phyloP scores from a whole-genome alignment of 306 rosid genomes.

The Quercus cerris region DNA sequence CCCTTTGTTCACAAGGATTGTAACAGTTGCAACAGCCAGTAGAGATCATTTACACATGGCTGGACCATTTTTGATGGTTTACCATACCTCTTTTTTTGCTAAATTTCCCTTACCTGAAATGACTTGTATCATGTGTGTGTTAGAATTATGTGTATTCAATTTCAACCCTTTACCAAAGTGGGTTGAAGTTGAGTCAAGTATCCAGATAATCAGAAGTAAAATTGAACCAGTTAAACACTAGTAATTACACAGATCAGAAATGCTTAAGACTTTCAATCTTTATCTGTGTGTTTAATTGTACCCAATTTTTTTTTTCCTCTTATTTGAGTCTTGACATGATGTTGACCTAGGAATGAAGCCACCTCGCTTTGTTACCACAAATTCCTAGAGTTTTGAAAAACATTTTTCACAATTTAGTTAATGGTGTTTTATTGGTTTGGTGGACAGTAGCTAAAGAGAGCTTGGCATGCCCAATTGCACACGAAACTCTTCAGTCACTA shows the following conservation, averaged over 20 bases:
- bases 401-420: not conserved
- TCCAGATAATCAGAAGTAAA: not conserved
- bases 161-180: not conserved
- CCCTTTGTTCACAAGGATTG: not conserved
- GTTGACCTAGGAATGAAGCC: not conserved
- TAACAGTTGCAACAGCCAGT: not conserved
- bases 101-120: not conserved
- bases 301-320: not conserved
- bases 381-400: not conserved
- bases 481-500: not conserved
- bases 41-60: not conserved
- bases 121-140: not conserved
- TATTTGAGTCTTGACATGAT: not conserved
- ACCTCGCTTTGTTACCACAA: not conserved
- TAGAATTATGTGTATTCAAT: not conserved
- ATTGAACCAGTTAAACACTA: not conserved
- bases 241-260: not conserved
- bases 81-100: not conserved
- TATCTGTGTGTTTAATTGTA: no score
- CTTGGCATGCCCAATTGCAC: not conserved
- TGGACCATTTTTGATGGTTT: not conserved
- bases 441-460: not conserved
- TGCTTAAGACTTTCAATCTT: not conserved
- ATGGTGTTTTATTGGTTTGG: not conserved
- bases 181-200: not conserved